Percentiles rank a stretch among this genome's conserved stretches.
phyloP scores from a whole-genome alignment of 768 basidiomycete species.

The Amanita molliuscula region DNA sequence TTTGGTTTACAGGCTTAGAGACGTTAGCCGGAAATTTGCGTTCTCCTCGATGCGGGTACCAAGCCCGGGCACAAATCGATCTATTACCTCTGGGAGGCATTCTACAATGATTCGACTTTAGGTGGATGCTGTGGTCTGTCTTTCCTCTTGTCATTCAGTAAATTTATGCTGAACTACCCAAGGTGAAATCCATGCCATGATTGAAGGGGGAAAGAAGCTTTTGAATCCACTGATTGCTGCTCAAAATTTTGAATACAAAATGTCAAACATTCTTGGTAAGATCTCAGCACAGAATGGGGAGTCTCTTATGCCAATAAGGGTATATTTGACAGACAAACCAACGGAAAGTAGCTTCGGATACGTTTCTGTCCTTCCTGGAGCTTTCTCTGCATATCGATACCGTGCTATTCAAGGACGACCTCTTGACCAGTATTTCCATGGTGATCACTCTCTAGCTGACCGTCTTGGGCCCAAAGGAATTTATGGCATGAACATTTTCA shows the following conservation, averaged over 20 bases:
- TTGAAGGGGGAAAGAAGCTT: constrained; percentile 84
- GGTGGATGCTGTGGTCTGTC: constrained; percentile 75
- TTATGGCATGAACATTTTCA: constrained; percentile 95
- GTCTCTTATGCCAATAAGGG: not conserved
- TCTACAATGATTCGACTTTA: constrained; percentile 68
- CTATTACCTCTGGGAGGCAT: constrained; percentile 91
- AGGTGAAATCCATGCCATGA: constrained; percentile 92
- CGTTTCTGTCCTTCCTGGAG: constrained; percentile 90
- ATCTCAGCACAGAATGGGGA: not conserved
- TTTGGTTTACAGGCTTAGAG: not conserved
- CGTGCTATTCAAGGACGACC: constrained; percentile 87
- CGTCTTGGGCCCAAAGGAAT: constrained; percentile 90
- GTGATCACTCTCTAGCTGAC: constrained; percentile 84
- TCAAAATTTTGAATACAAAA: constrained; percentile 97
- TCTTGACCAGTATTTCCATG: constrained; percentile 78
- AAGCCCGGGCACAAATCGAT: constrained; percentile 96
- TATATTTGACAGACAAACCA: constrained; percentile 58
- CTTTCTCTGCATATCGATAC: constrained; percentile 94
- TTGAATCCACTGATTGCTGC: constrained; percentile 89
- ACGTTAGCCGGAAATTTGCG: constrained; percentile 76
- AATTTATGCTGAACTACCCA: constrained; percentile 1
- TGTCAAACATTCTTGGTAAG: constrained; percentile 89
- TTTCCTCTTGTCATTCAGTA: not conserved
- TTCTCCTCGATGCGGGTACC: constrained; percentile 91
- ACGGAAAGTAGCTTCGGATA: constrained; percentile 94